These are phyloP conservation scores for Maudiozyma serrabonitensis DNA, from an alignment of 805 yeast genomes.

Conservation along the genomic window DNA sequence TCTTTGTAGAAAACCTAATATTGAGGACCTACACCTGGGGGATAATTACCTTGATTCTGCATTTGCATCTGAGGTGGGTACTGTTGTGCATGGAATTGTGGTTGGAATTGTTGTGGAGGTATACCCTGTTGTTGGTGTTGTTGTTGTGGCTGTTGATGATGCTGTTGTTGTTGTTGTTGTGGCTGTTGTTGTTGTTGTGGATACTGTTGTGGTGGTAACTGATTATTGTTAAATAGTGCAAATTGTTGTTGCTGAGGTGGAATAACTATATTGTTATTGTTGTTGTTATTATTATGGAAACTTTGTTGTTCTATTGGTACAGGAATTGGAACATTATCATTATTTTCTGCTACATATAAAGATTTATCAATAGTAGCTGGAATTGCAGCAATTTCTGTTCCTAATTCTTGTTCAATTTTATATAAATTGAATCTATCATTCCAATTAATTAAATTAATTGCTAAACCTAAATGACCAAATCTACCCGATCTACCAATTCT, in stretches of 20 bases:
- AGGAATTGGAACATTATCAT: slow-evolving; percentile 75
- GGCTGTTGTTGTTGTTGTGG: slow-evolving; percentile 5
- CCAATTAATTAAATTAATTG: slow-evolving; percentile 94
- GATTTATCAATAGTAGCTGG: slow-evolving; percentile 87
- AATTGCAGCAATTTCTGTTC: slow-evolving; percentile 94
- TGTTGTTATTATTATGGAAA: slow-evolving; percentile 21
- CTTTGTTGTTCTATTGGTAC: slow-evolving; percentile 52
- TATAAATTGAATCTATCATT: slow-evolving; percentile 88
- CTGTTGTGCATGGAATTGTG: slow-evolving; percentile 18
- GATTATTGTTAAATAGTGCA: slow-evolving; percentile 10
- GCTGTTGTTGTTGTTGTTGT: slow-evolving; percentile 13
- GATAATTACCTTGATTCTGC: neutral
- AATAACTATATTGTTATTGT: slow-evolving; percentile 20
- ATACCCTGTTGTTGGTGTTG: slow-evolving; percentile 18
- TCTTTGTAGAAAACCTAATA: neutral
- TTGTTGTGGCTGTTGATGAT: slow-evolving; percentile 18
- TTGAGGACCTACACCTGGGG: neutral
- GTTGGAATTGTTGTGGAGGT: slow-evolving; percentile 19
- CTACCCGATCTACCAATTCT: slow-evolving; percentile 99
- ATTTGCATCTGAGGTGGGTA: slow-evolving; percentile 16
- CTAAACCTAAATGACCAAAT: slow-evolving; percentile 96
- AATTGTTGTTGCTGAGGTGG: slow-evolving; percentile 11
- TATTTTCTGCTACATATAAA: slow-evolving; percentile 76
- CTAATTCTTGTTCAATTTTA: slow-evolving; percentile 93
- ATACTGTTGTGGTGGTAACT: slow-evolving; percentile 22